These are phyloP conservation scores for Astrothelium macrocarpum DNA, from an alignment of 495 filamentous ascomycete genomes.

Conservation along the genomic window DNA sequence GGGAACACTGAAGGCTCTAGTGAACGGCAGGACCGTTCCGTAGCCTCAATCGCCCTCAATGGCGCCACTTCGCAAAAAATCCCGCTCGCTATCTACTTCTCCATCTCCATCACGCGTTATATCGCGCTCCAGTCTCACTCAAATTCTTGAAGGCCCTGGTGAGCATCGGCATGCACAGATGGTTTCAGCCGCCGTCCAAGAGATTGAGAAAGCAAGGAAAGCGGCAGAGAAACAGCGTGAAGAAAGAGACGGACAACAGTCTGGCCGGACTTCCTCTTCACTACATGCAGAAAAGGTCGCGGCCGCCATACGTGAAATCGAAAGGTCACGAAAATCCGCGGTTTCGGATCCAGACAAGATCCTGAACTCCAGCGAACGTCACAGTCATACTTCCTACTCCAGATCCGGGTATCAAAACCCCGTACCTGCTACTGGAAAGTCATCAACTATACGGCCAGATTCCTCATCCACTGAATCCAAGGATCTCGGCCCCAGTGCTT, in stretches of 20 bases:
- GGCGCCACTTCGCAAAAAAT: neutral
- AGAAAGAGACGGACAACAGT: neutral
- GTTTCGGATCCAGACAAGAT: neutral
- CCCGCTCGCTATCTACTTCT: neutral
- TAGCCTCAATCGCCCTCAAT: neutral
- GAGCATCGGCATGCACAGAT: conserved; percentile 3
- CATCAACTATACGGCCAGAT: neutral
- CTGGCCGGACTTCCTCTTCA: conserved; percentile 1
- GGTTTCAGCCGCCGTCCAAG: neutral
- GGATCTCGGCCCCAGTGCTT: neutral
- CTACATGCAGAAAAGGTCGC: neutral
- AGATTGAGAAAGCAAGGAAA: neutral
- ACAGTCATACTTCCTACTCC: neutral
- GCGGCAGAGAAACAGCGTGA: neutral
- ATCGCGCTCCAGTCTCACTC: neutral
- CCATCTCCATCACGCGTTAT: neutral
- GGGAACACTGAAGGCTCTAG: neutral
- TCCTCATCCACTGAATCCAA: neutral
- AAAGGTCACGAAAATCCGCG: neutral
- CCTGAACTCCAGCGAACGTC: neutral
- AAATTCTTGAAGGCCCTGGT: neutral
- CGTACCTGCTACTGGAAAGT: neutral
- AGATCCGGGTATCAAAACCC: neutral
- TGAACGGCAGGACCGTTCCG: neutral
- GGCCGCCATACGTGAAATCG: neutral